phyloP scores from a whole-genome alignment of 1,284 basidiomycete species.

The Coriolopsis trogii region DNA sequence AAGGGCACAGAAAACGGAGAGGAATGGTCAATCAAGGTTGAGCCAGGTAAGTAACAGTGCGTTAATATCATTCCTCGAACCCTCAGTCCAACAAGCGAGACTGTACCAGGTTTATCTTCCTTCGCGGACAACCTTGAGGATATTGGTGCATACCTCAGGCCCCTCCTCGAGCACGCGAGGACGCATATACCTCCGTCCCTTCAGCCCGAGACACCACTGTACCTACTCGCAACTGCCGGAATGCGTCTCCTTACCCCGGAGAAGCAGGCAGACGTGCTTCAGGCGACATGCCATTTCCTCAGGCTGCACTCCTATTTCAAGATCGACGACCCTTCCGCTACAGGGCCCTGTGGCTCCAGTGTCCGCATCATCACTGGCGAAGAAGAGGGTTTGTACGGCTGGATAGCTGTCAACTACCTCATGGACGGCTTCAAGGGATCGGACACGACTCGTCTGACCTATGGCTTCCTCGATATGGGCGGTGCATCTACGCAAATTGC shows the following conservation, averaged over 20 bases:
- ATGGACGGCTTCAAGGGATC: slow-evolving; percentile 93
- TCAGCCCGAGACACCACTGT: slow-evolving; percentile 85
- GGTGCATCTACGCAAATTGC: slow-evolving; percentile 99
- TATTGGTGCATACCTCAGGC: slow-evolving; percentile 78
- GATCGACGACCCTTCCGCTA: slow-evolving; percentile 61
- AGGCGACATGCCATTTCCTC: slow-evolving; percentile 80
- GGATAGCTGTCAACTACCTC: slow-evolving; percentile 99
- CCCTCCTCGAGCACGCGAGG: slow-evolving; percentile 84
- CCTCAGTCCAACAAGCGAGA: neutral
- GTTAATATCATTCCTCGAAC: neutral
- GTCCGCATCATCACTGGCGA: slow-evolving; percentile 97
- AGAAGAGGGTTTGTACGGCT: slow-evolving; percentile 97
- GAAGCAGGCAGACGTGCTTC: slow-evolving; percentile 75
- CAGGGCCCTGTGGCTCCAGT: slow-evolving; percentile 85
- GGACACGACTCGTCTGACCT: slow-evolving; percentile 73
- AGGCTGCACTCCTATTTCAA: slow-evolving; percentile 74
- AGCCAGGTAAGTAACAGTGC: slow-evolving; percentile 85
- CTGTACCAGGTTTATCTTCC: slow-evolving; percentile 79
- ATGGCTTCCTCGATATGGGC: slow-evolving; percentile 99
- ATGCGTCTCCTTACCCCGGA: slow-evolving; percentile 86
- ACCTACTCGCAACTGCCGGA: slow-evolving; percentile 95
- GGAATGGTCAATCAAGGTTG: slow-evolving; percentile 90
- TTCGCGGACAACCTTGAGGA: slow-evolving; percentile 73
- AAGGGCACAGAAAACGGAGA: slow-evolving; percentile 85
- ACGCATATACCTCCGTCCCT: slow-evolving; percentile 85